Percentiles rank a stretch among this genome's conserved stretches.
Evolutionary conservation across 768 basidiomycete genomes (phyloP).

Genomic region (Cantharellus anzutake): DNA sequence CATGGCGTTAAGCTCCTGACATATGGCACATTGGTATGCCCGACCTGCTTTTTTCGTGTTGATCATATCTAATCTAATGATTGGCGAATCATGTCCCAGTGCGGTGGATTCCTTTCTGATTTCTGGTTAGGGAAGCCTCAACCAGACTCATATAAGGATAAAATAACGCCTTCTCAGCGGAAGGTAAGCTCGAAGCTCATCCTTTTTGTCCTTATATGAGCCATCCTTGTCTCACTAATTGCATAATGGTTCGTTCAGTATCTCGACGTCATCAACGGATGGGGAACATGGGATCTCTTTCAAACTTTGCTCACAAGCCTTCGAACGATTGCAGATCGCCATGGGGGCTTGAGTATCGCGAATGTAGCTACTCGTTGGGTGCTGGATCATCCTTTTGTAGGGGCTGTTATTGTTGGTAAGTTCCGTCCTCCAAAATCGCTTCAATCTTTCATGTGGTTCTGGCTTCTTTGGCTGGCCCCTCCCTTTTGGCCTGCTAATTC

Average conservation of each 20-base stretch:
- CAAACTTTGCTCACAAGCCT: conserved; percentile 33
- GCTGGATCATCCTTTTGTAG: no score
- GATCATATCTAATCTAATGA: background rate
- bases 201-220: no score
- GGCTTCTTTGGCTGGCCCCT: no score
- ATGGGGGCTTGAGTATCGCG: no score
- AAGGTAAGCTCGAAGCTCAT: conserved; percentile 29
- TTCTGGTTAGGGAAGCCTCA: conserved; percentile 47
- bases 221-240: no score
- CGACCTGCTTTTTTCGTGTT: background rate
- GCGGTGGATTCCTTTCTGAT: conserved; percentile 67
- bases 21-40: conserved; percentile 60
- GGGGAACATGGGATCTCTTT: conserved; percentile 64
- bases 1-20: conserved; percentile 59
- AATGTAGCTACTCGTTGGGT: no score
- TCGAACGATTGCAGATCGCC: no score
- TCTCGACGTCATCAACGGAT: conserved; percentile 64
- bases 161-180: conserved; percentile 62
- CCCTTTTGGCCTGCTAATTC: no score
- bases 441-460: background rate
- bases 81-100: conserved; percentile 23
- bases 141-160: conserved; percentile 51
- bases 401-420: background rate
- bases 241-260: conserved; percentile 27
- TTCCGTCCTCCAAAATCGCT: background rate